Base-by-base conservation (phyloP, 345 rosid species). In the Citrus cavaleriei region DNA sequence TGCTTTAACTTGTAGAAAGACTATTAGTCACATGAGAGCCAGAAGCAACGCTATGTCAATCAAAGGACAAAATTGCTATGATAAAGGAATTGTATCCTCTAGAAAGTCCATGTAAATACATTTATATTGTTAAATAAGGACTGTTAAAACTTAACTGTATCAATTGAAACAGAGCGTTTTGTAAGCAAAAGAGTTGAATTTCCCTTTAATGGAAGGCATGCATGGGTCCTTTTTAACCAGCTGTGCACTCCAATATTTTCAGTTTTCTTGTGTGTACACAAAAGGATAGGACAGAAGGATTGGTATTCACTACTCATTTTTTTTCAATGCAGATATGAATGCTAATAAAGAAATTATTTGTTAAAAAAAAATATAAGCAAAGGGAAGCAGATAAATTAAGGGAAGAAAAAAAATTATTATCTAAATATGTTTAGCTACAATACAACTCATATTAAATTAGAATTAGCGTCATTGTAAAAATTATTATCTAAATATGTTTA, bases 1-100 rank as follows among this genome's bases (percentile, higher is more conserved):
- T 79, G 83, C 85, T 79, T 85, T 60, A 49, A 76, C 78, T 70
- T 68, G 46, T 71, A 34, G 78, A 25, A 70, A 70, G 35, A 34
- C 77, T 65, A 77, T 51, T 13, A 46, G 51, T 54, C 22, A 81
- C 61, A 59, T 59, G 64, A 77, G 40, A 66, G 74, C 49, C 78
- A 60, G 65, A 85, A 70, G 85, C 78, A 66, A 82, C 25, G 76
- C 16, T 46, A 63, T 9, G 60, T 30, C 46, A 63, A 75, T 40
- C 78, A 49, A 30, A 65, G 51, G 21, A 28, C 27, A 30, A 18
- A 65, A 6, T 28, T 42, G 68, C 57, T 22, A 14, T 25, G 22
- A 24, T 46, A 2, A 70, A 46, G 73, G n/a, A 16, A 34, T 28
- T 73, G 19, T 35, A 35, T 28, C 16, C 64, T 22, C 34, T 10